Evolutionary conservation across 495 filamentous ascomycete species (phyloP).

Genomic region (Xylaria curta): DNA sequence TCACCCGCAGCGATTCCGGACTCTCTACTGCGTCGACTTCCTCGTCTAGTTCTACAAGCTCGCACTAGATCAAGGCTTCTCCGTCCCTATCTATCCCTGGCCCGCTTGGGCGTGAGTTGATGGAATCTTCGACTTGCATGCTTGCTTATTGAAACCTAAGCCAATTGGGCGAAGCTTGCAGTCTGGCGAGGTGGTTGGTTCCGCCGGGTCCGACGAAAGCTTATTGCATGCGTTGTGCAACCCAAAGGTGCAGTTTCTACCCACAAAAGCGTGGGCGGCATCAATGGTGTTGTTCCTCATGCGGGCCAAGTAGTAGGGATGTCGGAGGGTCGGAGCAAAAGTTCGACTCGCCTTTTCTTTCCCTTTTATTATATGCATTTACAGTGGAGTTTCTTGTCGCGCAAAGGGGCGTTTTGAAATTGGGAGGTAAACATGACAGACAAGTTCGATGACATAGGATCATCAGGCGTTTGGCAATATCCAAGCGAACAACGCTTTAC

Average conservation of each 20-base stretch:
- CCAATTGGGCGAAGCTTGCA: constrained; percentile 20
- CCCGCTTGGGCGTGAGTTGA: neutral
- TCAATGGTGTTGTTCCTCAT: neutral
- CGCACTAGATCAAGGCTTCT: constrained; percentile 5
- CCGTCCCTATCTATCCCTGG: neutral
- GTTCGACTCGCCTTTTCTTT: constrained; percentile 7
- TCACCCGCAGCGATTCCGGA: constrained; percentile 39
- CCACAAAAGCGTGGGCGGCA: neutral
- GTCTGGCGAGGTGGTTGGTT: constrained; percentile 22
- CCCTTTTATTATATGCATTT: constrained; percentile 21
- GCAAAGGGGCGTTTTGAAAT: constrained; percentile 10
- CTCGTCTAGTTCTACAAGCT: neutral
- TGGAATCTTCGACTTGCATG: constrained; percentile 14
- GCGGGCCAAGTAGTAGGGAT: neutral
- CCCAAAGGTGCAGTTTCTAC: constrained; percentile 2
- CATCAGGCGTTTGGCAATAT: constrained; percentile 16
- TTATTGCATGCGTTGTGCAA: constrained; percentile 15
- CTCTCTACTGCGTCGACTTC: constrained; percentile 37
- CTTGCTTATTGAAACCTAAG: constrained; percentile 32
- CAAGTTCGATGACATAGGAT: constrained; percentile 1
- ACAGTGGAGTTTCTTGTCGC: constrained; percentile 19
- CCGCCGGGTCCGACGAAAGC: constrained; percentile 9
- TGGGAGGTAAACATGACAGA: constrained; percentile 17
- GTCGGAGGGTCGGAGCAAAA: neutral
- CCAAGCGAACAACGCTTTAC: neutral